Evolutionary conservation across 2,329 filamentous ascomycete genomes (phyloP), one percentile per base, ranked within the genome.

Genomic region (Colletotrichum sp.): DNA sequence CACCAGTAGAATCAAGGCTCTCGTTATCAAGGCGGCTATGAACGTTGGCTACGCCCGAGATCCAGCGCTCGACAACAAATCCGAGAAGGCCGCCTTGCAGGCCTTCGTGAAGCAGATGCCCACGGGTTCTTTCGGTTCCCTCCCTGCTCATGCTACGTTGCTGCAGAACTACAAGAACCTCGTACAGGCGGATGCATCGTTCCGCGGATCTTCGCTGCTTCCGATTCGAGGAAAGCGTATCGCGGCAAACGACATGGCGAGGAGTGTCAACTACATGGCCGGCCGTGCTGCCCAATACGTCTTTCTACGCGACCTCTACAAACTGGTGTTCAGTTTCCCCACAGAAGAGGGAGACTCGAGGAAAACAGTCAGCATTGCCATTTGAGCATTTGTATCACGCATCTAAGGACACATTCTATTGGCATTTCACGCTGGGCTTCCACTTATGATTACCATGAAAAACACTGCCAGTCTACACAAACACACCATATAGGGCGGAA

Each of bases 1-100:
- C 80, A 89, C 98, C 44, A 90, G 92, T 13, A 92, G 95, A 15
- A 89, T 98, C 60, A 97, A 96, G 84, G 89, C 93, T 16, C 89
- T 98, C 12, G 92, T 98, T 36, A 88, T 98, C 55, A 96, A 96
- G 82, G 95, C 96, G 1, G 96, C 96, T 28, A 93, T 96, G 87
- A 96, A 96, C 81, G 91, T 94, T 5, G 96, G 96, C 13, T 98
- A 94, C 85, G 90, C 91, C 75, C 93, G 95, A 10, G 89, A 92
- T 24, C 82, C 86, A 3, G 86, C 88, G 15, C 81, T 84, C 13
- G 84, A 87, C 10, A 83, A 84, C 9, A 88, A 85, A 78, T 84
- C 84, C 65, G 88, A 85, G 78, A 87, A 88, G 5, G 85, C 87
- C 15, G 90, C 90, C 1, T 86, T 98, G 3, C 93, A 95, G 32